Evolutionary conservation across 306 rosid genomes (phyloP), one percentile per base, ranked within the genome.

Genomic region (Lathyrus tuberosus): DNA sequence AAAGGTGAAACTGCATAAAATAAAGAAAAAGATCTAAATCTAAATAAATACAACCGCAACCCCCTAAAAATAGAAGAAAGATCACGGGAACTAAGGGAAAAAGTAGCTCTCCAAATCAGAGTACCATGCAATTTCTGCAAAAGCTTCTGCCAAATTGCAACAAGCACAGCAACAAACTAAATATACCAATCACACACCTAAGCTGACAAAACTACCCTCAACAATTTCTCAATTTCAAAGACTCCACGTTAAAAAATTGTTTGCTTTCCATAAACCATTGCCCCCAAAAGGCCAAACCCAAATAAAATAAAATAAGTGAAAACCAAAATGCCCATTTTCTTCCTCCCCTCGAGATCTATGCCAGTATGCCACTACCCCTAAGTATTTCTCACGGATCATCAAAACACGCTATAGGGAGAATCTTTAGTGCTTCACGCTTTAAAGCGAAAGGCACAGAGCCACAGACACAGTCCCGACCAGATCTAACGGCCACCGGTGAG

Each of bases 261-360:
- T 26, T 37, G 38, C 53, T 48, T 14, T 28, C 11, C 2, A 1
- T 47, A 15, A 6, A 6, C 22, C 59, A 37, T 47, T 75, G 6
- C 56, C 48, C 56, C 16, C 56, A 12, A 58, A 75, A 84, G 73
- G 47, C 40, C 52, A 14, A 20, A 30, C 3, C 10, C 31, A 28
- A 10, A 35, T 35, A 35, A 6, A 35, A 35, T 35, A 10, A 7
- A 31, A 61, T 17, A 40, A 12, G 53, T 47, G 47, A 58, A 31
- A 24, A 31, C 30, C 18, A 65, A 65, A 31, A 79, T 31, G 80
- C 76, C 78, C 69, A 80, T 72, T 70, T 76, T 43, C 64, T 14
- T 16, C 62, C 67, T 61, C 52, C 51, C 91, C 94, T 91, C 91
- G 90, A 89, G 93, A 88, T 91, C 91, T 79, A 78, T 85, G 87